Evolutionary conservation across 2,329 filamentous ascomycete species (phyloP).

Genomic region (Venturiaceae sp.): DNA sequence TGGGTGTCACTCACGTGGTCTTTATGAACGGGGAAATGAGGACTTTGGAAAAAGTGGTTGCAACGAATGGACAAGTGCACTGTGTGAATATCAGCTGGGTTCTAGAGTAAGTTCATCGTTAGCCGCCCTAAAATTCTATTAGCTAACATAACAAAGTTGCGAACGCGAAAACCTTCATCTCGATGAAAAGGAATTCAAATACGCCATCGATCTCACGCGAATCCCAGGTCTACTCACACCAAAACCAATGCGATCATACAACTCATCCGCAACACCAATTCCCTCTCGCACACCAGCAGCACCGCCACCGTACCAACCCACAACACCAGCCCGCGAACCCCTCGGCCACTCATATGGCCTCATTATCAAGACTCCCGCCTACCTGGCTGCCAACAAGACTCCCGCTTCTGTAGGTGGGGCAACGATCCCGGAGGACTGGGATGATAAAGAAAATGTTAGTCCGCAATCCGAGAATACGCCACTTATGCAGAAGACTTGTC

Average conservation of each 20-base stretch:
- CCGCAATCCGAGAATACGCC: constrained; percentile 19
- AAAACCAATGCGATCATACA: neutral
- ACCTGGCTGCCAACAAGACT: neutral
- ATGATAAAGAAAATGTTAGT: constrained; percentile 8
- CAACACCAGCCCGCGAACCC: constrained; percentile 6
- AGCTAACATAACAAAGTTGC: constrained; percentile 12
- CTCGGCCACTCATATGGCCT: neutral
- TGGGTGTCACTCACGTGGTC: constrained; percentile 75
- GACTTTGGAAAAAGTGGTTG: constrained; percentile 71
- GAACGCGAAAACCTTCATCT: constrained; percentile 24
- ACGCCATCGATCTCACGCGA: neutral
- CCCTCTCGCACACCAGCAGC: neutral
- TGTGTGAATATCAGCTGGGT: constrained; percentile 87
- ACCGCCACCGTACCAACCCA: constrained; percentile 14
- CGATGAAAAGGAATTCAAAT: constrained; percentile 10
- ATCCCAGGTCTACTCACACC: constrained; percentile 6
- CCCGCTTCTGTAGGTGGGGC: neutral
- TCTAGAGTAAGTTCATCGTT: constrained; percentile 57
- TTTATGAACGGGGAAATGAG: constrained; percentile 79
- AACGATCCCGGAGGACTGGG: neutral
- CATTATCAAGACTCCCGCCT: constrained; percentile 7
- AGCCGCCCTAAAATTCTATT: constrained; percentile 8
- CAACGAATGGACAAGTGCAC: constrained; percentile 63
- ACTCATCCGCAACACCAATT: neutral
- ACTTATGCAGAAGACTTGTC: constrained; percentile 42